Conservation (phyloP, 75 land plant genomes). For the Cupressus sempervirens region DNA sequence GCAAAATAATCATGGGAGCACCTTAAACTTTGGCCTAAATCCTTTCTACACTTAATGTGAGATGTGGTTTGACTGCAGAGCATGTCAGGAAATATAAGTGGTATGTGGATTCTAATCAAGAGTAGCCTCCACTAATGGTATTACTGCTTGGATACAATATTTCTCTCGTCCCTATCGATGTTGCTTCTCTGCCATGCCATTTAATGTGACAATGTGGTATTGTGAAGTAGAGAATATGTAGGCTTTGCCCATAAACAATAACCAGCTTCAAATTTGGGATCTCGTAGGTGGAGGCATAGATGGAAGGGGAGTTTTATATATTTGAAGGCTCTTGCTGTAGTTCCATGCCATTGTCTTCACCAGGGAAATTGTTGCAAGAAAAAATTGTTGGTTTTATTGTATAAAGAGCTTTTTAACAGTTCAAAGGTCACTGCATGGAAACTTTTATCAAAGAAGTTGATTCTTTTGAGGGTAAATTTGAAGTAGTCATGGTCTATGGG, state of each 20-base stretch:
- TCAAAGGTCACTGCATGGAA: not conserved
- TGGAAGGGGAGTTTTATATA: not conserved
- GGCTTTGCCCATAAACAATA: not conserved
- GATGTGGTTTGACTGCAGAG: not conserved
- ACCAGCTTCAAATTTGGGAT: not conserved
- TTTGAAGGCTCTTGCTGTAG: not conserved
- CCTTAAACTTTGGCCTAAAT: not conserved
- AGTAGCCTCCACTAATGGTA: not conserved
- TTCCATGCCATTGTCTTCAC: not conserved
- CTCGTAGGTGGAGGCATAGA: not conserved
- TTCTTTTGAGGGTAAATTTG: not conserved
- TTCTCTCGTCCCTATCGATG: not conserved
- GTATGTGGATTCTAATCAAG: not conserved
- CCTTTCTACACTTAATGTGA: not conserved
- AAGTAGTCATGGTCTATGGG: not conserved
- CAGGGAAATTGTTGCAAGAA: not conserved
- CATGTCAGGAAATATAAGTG: not conserved
- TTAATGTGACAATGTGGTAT: not conserved
- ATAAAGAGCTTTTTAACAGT: not conserved
- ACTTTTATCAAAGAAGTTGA: not conserved
- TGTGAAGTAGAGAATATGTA: not conserved
- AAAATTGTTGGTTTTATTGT: not conserved
- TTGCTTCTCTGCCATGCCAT: not conserved
- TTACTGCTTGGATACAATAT: not conserved
- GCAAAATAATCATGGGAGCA: not conserved